Evolutionary conservation across 176 grass and related monocot species (phyloP).

Genomic region (Avena eriantha): DNA sequence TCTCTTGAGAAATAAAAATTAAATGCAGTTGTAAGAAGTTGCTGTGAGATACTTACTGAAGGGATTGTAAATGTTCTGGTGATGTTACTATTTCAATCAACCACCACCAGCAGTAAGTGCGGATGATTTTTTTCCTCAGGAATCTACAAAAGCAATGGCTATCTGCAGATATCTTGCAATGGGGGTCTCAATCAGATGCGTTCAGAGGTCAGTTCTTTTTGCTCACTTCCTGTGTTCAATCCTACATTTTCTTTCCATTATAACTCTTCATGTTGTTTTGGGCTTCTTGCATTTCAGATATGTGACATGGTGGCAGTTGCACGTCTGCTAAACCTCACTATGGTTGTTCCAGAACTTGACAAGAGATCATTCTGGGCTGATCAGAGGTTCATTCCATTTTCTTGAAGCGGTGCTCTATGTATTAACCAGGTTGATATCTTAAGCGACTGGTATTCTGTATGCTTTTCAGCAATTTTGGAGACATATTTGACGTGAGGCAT

Average conservation of each 20-base stretch:
- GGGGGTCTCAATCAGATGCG: constrained; percentile 99
- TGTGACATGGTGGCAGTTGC: constrained; percentile 95
- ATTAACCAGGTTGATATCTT: constrained; percentile 29
- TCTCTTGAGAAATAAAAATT: not conserved
- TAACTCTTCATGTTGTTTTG: constrained; percentile 26
- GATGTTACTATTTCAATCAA: not conserved
- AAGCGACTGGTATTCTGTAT: constrained; percentile 13
- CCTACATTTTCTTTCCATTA: not conserved
- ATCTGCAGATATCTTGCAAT: constrained; percentile 94
- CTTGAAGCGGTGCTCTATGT: not conserved
- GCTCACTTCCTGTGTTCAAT: constrained; percentile 16
- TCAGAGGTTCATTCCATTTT: constrained; percentile 67
- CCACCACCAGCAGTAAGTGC: not conserved
- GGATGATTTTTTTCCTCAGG: constrained; percentile 51
- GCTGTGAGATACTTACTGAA: not conserved
- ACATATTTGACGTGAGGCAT: constrained; percentile 93
- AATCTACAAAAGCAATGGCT: constrained; percentile 86
- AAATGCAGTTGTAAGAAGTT: constrained; percentile 4
- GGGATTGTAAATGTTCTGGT: not conserved
- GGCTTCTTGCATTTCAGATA: constrained; percentile 58
- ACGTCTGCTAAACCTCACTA: constrained; percentile 82
- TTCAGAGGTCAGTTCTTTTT: constrained; percentile 63
- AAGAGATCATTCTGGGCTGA: constrained; percentile 98
- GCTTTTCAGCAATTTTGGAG: constrained; percentile 74
- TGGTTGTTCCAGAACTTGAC: constrained; percentile 90